Base-by-base conservation (phyloP, 345 rosid genomes). In the Acer negundo region DNA sequence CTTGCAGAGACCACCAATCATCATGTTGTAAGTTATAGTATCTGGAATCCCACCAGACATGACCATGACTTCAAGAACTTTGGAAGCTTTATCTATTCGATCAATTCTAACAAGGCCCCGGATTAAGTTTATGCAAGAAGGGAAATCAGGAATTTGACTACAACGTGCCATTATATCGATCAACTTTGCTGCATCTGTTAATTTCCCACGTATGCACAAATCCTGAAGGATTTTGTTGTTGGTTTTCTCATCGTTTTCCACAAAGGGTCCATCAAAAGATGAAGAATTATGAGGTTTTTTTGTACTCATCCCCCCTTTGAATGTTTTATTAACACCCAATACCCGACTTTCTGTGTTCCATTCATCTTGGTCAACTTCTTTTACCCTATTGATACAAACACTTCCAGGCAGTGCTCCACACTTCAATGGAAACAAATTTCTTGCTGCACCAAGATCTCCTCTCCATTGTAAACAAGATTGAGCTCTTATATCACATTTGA, bases 21-120 rank as follows among this genome's bases (percentile, higher is more conserved):
- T 75, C 92, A 92, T 91, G 80, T 92, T 94, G 79, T 89, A 94
- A 8, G 94, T 91, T 47, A 94, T 91, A 69, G 82, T 84, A 84
- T 94, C 97, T 15, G 93, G 95, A 79, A 91, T 71, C 42, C 93
- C 97, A 83, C 98, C 95, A 53, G 97, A 94, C 91, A 91, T 87
- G 38, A 91, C 87, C 97, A 94, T 88, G 69, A 89, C 77, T 77
- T 85, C 82, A 77, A 93, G 88, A 77, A 93, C 74, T 61, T 64
- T 76, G 28, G 82, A 74, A 67, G 97, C 98, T 83, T 89, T 88
- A 40, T 93, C 93, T 51, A 87, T 77, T 79, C 77, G 81, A 74
- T 86, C 87, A 26, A 85, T 78, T 74, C 83, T 90, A 31, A 79
- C 56, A 46, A 93, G 83, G 44, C 98, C 96, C 58, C 97, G 90